Evolutionary conservation across 2,329 filamentous ascomycete genomes (phyloP), one percentile per base, ranked within the genome.

Genomic region (Apiospora aurea): DNA sequence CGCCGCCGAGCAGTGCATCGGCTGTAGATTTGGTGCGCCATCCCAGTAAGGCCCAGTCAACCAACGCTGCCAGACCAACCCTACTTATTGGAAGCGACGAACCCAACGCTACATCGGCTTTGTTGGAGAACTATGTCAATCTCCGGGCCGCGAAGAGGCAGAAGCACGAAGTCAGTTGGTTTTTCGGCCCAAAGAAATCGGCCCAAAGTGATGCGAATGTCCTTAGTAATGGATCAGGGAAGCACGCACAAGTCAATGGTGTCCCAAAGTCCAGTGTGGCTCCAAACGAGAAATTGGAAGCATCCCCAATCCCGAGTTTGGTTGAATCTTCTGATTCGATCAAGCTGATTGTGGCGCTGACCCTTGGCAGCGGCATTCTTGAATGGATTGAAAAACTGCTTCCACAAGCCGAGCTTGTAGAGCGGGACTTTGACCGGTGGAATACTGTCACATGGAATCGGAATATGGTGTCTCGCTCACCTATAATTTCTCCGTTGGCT

Each of bases 371-470:
- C 46, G 68, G 73, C 0, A 76, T 93, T 1, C 76, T 90, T 16
- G 85, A 83, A n/a, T 76, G 80, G 1, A 80, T 93, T 1, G 84
- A 88, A 72, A 78, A 81, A 2, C 75, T 84, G 0, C 87, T 89
- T 75, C 84, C 88, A 0, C 75, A 77, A 0, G 82, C 88, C 8
- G 82, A 86, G 1, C 81, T 93, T 43, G 82, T 92, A 11, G 91
- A 93, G 74, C 85, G 91, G 68, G 89, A 92, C 74, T 91, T 89
- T 72, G 80, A 80, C 5, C 78, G 78, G 7, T 80, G 83, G 74
- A 81, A 83, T 64, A 79, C 77, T 7, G 71, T 79, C 46, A 49
- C 73, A 13, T 83, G 83, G 83, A 73, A 79, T 71, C 80, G 70
- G 38, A 79, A 74, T 70, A 77, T 80, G 67, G 76, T 80, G 34